Percentiles rank a stretch among this genome's conserved stretches.
Conservation (phyloP, 2,329 filamentous ascomycete genomes). For the Arachnomyces sp. region DNA sequence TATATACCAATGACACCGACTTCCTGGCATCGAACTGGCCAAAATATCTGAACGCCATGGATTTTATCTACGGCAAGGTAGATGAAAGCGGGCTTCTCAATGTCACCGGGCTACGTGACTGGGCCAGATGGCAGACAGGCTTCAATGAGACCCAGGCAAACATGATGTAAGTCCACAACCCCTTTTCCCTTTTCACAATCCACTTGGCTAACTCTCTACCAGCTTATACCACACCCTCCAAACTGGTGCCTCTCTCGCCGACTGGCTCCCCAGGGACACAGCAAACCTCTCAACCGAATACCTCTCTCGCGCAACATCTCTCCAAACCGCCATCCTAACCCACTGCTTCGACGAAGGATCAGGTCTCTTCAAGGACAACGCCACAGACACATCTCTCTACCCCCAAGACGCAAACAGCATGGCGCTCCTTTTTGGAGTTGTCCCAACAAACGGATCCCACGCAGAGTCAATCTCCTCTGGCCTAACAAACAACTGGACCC, state of each 20-base stretch:
- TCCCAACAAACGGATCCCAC: constrained; percentile 21
- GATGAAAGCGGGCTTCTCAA: constrained; percentile 41
- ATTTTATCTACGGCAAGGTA: constrained; percentile 38
- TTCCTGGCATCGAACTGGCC: constrained; percentile 43
- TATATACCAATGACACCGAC: constrained; percentile 45
- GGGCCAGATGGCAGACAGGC: constrained; percentile 44
- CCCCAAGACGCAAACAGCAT: constrained; percentile 55
- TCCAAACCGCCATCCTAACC: constrained; percentile 39
- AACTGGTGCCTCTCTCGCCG: constrained; percentile 45
- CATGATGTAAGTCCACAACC: constrained; percentile 32
- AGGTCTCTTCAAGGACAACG: constrained; percentile 49
- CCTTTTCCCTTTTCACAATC: background rate
- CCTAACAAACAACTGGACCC: constrained; percentile 46
- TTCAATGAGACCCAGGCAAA: constrained; percentile 46
- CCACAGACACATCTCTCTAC: constrained; percentile 42
- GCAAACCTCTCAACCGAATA: constrained; percentile 31
- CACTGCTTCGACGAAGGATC: constrained; percentile 41
- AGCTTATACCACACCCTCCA: constrained; percentile 46
- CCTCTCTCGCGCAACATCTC: constrained; percentile 32
- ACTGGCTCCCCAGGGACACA: constrained; percentile 36
- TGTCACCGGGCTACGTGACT: constrained; percentile 43
- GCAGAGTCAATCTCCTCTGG: constrained; percentile 35
- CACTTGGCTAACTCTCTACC: background rate
- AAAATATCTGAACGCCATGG: constrained; percentile 42
- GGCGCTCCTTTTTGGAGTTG: constrained; percentile 43